phyloP scores from a whole-genome alignment of 305 asterid species.

The Rubia tinctorum region DNA sequence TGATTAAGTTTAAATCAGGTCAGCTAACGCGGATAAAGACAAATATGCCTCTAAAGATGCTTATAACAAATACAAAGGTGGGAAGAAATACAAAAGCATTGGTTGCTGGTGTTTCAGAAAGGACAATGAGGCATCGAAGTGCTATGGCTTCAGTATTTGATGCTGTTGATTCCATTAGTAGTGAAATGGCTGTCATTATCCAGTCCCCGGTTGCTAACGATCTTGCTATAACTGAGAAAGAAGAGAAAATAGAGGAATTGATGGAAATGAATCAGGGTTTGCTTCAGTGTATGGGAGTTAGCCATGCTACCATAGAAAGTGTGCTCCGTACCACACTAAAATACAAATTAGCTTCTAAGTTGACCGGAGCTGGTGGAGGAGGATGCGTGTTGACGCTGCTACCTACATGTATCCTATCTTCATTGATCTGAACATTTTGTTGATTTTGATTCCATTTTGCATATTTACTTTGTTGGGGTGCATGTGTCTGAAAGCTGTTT shows the following conservation, averaged over 20 bases:
- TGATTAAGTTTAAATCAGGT: constrained; percentile 86
- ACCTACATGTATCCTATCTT: constrained; percentile 77
- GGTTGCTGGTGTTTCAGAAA: constrained; percentile 81
- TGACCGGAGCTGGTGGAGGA: constrained; percentile 99
- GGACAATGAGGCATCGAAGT: constrained; percentile 64
- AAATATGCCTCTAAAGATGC: constrained; percentile 92
- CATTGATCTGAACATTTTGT: constrained; percentile 3
- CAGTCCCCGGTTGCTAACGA: constrained; percentile 79
- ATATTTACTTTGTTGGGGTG: not conserved
- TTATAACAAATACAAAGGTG: constrained; percentile 85
- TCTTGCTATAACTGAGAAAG: constrained; percentile 87
- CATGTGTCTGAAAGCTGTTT: not conserved
- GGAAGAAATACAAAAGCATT: constrained; percentile 89
- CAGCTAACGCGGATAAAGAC: constrained; percentile 74
- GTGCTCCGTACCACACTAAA: constrained; percentile 72
- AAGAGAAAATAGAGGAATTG: constrained; percentile 76
- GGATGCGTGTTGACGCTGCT: constrained; percentile 93
- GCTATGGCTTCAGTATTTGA: constrained; percentile 80
- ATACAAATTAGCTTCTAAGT: constrained; percentile 79
- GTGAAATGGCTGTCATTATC: constrained; percentile 70
- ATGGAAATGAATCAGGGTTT: constrained; percentile 98
- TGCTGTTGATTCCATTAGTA: constrained; percentile 88
- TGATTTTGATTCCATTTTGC: not conserved
- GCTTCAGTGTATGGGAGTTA: constrained; percentile 95
- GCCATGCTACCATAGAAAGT: constrained; percentile 83